Conservation (phyloP, 2,329 filamentous ascomycete genomes). For the Fusarium pilosicola region DNA sequence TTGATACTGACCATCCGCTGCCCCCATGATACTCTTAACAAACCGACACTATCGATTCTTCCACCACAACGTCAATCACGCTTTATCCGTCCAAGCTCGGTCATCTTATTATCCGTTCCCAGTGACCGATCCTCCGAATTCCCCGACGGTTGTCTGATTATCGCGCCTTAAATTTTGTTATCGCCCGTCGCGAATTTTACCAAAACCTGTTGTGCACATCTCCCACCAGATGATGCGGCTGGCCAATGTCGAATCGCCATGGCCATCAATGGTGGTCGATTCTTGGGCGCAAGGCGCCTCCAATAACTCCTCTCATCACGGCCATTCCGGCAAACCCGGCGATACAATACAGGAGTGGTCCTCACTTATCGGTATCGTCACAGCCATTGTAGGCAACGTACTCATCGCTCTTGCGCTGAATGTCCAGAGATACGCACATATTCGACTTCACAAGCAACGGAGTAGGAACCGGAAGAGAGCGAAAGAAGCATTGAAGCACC, state of each 20-base stretch:
- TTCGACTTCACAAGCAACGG: constrained; percentile 79
- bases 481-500: constrained; percentile 62
- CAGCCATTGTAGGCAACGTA: constrained; percentile 91
- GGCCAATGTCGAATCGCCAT: constrained; percentile 39
- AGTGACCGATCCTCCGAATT: constrained; percentile 14
- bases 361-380: constrained; percentile 92
- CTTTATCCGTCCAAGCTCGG: constrained; percentile 26
- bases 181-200: constrained; percentile 29
- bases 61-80: constrained; percentile 23
- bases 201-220: constrained; percentile 19
- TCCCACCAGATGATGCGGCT: constrained; percentile 41
- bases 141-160: constrained; percentile 3
- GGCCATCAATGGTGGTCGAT: constrained; percentile 33
- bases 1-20: constrained; percentile 35
- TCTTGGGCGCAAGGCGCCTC: constrained; percentile 27
- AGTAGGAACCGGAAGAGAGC: constrained; percentile 66
- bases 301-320: constrained; percentile 27
- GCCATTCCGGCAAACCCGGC: constrained; percentile 49
- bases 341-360: constrained; percentile 78
- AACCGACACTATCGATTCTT: constrained; percentile 29
- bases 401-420: constrained; percentile 96
- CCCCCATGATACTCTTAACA: constrained; percentile 36
- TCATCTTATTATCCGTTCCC: constrained; percentile 16
- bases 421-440: constrained; percentile 95
- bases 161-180: constrained; percentile 2